These are phyloP conservation scores for Hypoxylon lienhwacheense DNA, from an alignment of 495 filamentous ascomycete species.

Conservation along the genomic window DNA sequence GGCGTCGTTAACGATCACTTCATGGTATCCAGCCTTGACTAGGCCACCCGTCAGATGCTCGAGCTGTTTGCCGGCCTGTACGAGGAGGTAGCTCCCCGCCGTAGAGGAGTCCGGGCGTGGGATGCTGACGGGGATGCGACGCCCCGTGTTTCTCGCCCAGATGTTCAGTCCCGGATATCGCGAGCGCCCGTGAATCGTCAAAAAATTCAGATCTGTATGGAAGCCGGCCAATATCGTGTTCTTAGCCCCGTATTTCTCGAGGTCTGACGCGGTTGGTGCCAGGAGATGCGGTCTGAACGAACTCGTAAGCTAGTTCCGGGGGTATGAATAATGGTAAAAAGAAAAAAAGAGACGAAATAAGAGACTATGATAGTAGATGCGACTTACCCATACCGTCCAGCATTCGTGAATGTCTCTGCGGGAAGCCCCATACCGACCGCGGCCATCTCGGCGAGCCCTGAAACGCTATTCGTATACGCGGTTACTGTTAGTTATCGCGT, in stretches of 20 bases:
- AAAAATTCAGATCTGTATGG: slow-evolving; percentile 58
- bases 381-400: slow-evolving; percentile 52
- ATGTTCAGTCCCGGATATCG: slow-evolving; percentile 57
- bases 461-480: slow-evolving; percentile 39
- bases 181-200: slow-evolving; percentile 58
- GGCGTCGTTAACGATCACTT: slow-evolving; percentile 54
- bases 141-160: slow-evolving; percentile 57
- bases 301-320: background rate
- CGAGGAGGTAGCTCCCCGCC: slow-evolving; percentile 50
- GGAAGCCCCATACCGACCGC: slow-evolving; percentile 52
- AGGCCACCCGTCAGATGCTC: slow-evolving; percentile 56
- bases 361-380: background rate
- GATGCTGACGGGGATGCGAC: slow-evolving; percentile 53
- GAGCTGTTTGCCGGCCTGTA: slow-evolving; percentile 58
- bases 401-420: slow-evolving; percentile 48
- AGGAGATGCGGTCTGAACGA: slow-evolving; percentile 51
- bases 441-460: slow-evolving; percentile 52
- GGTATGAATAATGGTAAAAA: background rate
- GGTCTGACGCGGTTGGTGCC: slow-evolving; percentile 54
- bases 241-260: slow-evolving; percentile 48
- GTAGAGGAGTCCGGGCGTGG: slow-evolving; percentile 22
- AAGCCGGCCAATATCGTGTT: slow-evolving; percentile 58
- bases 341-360: background rate
- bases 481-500: slow-evolving; percentile 2
- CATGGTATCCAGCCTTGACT: slow-evolving; percentile 57